These are phyloP conservation scores for Rhynchospora tenuis DNA, from an alignment of 176 grass and related monocot genomes.

Conservation along the genomic window DNA sequence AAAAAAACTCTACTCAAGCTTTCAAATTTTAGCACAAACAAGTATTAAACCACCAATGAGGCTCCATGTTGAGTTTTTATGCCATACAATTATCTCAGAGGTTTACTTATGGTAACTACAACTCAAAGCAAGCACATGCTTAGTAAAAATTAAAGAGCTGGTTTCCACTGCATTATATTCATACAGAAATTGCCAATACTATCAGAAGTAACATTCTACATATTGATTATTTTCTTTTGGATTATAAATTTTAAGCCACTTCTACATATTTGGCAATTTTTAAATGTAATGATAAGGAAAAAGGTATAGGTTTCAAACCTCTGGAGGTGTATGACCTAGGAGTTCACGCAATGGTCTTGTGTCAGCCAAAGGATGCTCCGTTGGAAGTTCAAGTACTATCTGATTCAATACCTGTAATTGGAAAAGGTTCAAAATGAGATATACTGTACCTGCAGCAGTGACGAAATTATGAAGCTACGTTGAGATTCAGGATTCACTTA, in stretches of 20 bases:
- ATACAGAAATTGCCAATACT: not conserved
- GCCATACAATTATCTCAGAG: not conserved
- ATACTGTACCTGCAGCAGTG: not conserved
- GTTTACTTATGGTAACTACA: not conserved
- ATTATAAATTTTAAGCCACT: not conserved
- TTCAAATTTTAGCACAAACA: not conserved
- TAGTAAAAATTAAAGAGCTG: not conserved
- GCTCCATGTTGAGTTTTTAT: not conserved
- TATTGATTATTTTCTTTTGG: not conserved
- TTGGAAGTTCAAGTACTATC: conserved; percentile 91
- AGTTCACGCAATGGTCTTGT: conserved; percentile 85
- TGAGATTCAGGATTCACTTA: not conserved
- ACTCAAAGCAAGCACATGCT: not conserved
- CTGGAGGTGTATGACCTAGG: conserved; percentile 88
- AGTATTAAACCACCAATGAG: not conserved
- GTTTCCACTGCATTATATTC: not conserved
- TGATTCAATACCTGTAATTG: conserved; percentile 76
- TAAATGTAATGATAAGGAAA: not conserved
- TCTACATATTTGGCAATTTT: not conserved
- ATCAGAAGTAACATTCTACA: not conserved
- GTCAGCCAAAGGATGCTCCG: conserved; percentile 78
- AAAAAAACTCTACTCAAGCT: not conserved
- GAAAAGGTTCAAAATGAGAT: not conserved
- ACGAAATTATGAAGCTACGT: not conserved
- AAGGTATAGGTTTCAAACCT: conserved; percentile 43